These are phyloP conservation scores for Stygiomarasmius scandens DNA, from an alignment of 1,284 basidiomycete genomes.

Conservation along the genomic window DNA sequence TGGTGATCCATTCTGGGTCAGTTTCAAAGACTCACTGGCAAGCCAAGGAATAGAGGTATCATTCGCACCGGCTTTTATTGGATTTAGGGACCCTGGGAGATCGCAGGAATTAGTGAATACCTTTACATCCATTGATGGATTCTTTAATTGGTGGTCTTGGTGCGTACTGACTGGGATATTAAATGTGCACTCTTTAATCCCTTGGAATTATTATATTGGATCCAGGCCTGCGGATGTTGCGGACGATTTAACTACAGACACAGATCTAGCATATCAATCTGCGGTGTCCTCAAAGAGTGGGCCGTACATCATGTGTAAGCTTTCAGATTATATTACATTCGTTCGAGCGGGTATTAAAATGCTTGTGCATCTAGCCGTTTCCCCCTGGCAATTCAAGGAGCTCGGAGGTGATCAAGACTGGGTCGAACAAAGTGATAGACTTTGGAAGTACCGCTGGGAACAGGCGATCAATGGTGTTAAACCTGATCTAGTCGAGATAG, in stretches of 20 bases:
- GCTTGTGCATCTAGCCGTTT: constrained; percentile 37
- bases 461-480: constrained; percentile 35
- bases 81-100: constrained; percentile 29
- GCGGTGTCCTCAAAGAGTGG: constrained; percentile 25
- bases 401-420: constrained; percentile 33
- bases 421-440: constrained; percentile 35
- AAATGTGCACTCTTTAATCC: not conserved
- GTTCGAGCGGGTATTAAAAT: not conserved
- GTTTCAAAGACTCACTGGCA: constrained; percentile 28
- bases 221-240: constrained; percentile 30
- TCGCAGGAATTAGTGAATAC: constrained; percentile 26
- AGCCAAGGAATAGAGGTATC: constrained; percentile 28
- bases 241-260: constrained; percentile 30
- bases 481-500: constrained; percentile 45
- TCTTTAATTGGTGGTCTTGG: constrained; percentile 43
- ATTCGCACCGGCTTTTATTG: constrained; percentile 35
- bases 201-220: not conserved
- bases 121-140: constrained; percentile 36
- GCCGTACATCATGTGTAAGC: constrained; percentile 38
- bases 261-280: constrained; percentile 29
- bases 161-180: constrained; percentile 7
- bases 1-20: constrained; percentile 31
- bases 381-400: constrained; percentile 51
- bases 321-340: constrained; percentile 3
- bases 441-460: constrained; percentile 36